These are phyloP conservation scores for Sporothrix sp. DNA, from an alignment of 2,329 filamentous ascomycete genomes.

Conservation along the genomic window DNA sequence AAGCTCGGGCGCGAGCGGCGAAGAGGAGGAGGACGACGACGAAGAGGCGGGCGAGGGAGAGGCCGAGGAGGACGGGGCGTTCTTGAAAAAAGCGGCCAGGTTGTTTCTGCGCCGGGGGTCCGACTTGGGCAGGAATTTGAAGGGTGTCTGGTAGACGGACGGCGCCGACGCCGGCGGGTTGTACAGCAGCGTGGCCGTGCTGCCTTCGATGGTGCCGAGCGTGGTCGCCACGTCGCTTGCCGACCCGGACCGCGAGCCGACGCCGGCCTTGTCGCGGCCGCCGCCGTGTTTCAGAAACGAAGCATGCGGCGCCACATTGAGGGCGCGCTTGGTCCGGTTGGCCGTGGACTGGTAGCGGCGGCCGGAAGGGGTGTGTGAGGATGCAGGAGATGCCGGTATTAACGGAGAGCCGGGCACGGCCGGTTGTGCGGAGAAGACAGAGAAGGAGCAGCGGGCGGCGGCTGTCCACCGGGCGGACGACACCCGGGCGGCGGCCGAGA, in stretches of 20 bases:
- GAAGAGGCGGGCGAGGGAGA: too few species aligned
- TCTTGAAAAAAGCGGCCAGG: slow-evolving; percentile 34
- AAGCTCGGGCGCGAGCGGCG: slow-evolving; percentile 27
- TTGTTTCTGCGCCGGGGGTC: slow-evolving; percentile 45
- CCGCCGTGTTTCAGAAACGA: slow-evolving; percentile 38
- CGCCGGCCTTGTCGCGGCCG: not conserved
- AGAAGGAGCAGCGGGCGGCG: not conserved
- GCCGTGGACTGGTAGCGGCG: slow-evolving; percentile 40
- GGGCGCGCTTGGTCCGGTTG: slow-evolving; percentile 44
- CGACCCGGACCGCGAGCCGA: slow-evolving; percentile 3
- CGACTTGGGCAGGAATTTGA: slow-evolving; percentile 51
- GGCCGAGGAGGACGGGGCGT: slow-evolving; percentile 16
- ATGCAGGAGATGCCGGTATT: not conserved
- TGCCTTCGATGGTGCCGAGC: slow-evolving; percentile 25
- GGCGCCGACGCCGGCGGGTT: slow-evolving; percentile 38
- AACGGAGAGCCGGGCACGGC: not conserved
- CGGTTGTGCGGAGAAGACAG: not conserved
- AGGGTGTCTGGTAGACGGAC: slow-evolving; percentile 54
- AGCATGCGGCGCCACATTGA: slow-evolving; percentile 51
- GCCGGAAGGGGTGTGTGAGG: not conserved
- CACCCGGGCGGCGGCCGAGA: not conserved
- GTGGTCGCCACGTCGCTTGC: not conserved
- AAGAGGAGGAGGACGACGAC: slow-evolving; percentile 14
- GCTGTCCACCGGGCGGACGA: not conserved
- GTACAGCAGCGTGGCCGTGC: slow-evolving; percentile 36